These are phyloP conservation scores for Suillus occidentalis DNA, from an alignment of 768 basidiomycete species.

Conservation along the genomic window DNA sequence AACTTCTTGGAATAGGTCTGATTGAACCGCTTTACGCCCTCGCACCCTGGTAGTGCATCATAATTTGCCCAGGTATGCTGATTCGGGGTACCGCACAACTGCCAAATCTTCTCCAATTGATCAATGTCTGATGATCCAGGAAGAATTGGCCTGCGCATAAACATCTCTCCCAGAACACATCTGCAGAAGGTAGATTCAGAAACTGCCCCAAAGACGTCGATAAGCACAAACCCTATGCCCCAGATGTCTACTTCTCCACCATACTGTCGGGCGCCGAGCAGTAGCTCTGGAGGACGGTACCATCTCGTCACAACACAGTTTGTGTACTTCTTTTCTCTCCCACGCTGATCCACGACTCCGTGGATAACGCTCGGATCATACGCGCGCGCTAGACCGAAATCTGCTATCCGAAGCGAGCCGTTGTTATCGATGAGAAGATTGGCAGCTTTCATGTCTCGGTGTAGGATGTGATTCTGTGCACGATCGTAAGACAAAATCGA, in stretches of 20 bases:
- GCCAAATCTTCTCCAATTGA: conserved; percentile 88
- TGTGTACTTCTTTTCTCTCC: conserved; percentile 77
- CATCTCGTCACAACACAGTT: conserved; percentile 94
- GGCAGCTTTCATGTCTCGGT: conserved; percentile 99
- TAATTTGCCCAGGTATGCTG: conserved; percentile 80
- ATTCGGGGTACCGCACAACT: conserved; percentile 85
- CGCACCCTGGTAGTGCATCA: conserved; percentile 74
- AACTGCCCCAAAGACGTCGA: conserved; percentile 12
- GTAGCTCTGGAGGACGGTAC: conserved; percentile 92
- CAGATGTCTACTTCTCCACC: conserved; percentile 96
- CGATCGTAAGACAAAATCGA: conserved; percentile 10
- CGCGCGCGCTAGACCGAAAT: conserved; percentile 93
- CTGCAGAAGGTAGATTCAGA: conserved; percentile 37
- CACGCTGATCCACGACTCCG: conserved; percentile 39
- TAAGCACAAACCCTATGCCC: conserved; percentile 90
- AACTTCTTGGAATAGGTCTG: conserved; percentile 52
- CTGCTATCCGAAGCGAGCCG: conserved; percentile 85
- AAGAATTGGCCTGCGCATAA: conserved; percentile 80
- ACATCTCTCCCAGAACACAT: conserved; percentile 98
- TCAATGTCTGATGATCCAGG: conserved; percentile 88
- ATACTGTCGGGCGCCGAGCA: conserved; percentile 87
- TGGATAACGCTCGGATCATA: conserved; percentile 54
- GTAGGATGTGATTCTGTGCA: conserved; percentile 87
- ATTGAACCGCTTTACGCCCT: conserved; percentile 68
- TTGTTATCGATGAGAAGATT: conserved; percentile 91